Base-by-base conservation (phyloP, 2,329 filamentous ascomycete genomes). In the Dactylellina leptospora region DNA sequence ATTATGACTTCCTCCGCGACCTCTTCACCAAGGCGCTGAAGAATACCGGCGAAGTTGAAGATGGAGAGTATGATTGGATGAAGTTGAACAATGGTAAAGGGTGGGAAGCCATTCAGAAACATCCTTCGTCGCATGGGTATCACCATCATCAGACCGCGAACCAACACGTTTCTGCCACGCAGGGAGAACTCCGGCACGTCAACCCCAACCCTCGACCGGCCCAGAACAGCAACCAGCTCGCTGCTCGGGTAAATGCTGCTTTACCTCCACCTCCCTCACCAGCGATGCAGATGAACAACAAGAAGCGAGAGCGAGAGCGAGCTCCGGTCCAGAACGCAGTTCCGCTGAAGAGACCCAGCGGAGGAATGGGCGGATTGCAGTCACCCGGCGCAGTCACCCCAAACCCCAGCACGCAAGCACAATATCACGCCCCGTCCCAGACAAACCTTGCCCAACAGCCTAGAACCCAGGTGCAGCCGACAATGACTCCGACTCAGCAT, bases 11-110 rank as follows among this genome's bases (percentile, higher is more conserved):
- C 81, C 86, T 97, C 68, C 90, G 95, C 51, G 93, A 97, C 78
- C 87, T 99, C 63, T 96, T 99, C 83, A 97, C 93, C 0, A 91
- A 96, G 81, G 92, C 93, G 18, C 85, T 97, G 75, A 96, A 97
- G 86, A 93, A 92, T 80, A 90, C 90, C 1, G 93, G 93, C 62
- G 93, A 96, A 77, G 89, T 97, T 6, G 95, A 97, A 80, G 95
- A 99, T 81, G 95, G 95, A 78, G 93, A 97, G 80, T 99, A 97
- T 81, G 95, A 99, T 83, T 99, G 95, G 95, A 96, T 97, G 92
- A 97, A 96, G 85, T 85, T 96, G 77, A 95, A 92, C 83, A 91
- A 92, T 82, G 89, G 89, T 76, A 95, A 96, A 82, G 92, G 92
- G 74, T 96, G 91, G 91, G 92, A 96, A 82, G 87, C 86, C 70